Evolutionary conservation across 2,329 filamentous ascomycete genomes (phyloP).

Genomic region (Apiospora koreana): DNA sequence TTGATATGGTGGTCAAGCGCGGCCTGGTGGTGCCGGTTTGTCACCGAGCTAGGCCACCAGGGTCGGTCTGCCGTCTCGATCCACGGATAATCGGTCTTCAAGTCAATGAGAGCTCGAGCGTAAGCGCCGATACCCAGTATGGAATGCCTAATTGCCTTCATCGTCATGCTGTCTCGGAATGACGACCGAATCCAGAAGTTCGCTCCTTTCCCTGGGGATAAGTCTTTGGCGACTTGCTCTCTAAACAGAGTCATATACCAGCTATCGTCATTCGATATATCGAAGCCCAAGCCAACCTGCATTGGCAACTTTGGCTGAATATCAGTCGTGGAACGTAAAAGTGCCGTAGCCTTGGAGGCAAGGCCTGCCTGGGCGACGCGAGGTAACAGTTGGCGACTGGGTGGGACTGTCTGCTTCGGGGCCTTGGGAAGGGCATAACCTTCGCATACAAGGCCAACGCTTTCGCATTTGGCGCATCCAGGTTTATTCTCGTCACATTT

Average conservation of each 20-base stretch:
- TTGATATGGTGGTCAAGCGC: constrained; percentile 28
- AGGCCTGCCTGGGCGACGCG: not conserved
- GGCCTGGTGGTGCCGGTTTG: constrained; percentile 27
- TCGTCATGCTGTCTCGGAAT: constrained; percentile 26
- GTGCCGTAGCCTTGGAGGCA: not conserved
- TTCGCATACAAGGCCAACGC: constrained; percentile 31
- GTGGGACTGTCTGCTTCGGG: constrained; percentile 10
- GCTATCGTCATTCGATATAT: constrained; percentile 21
- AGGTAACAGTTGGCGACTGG: constrained; percentile 6
- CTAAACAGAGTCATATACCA: constrained; percentile 29
- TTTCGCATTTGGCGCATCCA: constrained; percentile 30
- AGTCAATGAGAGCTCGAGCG: constrained; percentile 26
- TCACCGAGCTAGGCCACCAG: constrained; percentile 24
- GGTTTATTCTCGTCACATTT: constrained; percentile 34
- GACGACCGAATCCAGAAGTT: constrained; percentile 27
- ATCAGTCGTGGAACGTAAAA: not conserved
- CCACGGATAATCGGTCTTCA: constrained; percentile 19
- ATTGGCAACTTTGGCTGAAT: constrained; percentile 4
- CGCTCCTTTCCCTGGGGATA: constrained; percentile 24
- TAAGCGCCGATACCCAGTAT: constrained; percentile 30
- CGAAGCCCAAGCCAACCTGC: constrained; percentile 22
- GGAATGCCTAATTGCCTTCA: constrained; percentile 26
- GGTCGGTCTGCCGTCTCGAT: constrained; percentile 16
- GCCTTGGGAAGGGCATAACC: constrained; percentile 28
- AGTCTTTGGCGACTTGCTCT: constrained; percentile 23